Evolutionary conservation across 768 basidiomycete species (phyloP).

Genomic region (Mycena vitilis): DNA sequence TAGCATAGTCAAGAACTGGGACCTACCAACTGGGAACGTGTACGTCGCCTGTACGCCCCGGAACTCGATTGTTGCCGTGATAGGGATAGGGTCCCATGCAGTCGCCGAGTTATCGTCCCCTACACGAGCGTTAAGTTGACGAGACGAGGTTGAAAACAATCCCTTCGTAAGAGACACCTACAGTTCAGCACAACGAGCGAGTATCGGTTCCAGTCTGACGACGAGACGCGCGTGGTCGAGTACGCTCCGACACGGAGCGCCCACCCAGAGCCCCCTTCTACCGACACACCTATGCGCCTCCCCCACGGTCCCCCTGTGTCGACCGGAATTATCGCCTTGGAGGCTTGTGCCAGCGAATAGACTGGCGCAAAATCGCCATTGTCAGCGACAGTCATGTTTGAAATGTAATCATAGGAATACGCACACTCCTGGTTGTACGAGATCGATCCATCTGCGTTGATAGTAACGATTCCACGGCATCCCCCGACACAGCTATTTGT

Average conservation of each 20-base stretch:
- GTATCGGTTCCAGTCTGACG: slow-evolving; percentile 71
- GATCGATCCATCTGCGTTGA: slow-evolving; percentile 73
- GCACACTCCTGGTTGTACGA: slow-evolving; percentile 75
- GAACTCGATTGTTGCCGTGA: slow-evolving; percentile 73
- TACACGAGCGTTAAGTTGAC: slow-evolving; percentile 31
- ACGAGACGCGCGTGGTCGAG: slow-evolving; percentile 65
- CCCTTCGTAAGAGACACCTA: slow-evolving; percentile 40
- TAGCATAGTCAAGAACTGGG: no score
- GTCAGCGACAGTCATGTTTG: no score
- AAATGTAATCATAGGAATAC: background rate
- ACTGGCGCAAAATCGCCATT: slow-evolving; percentile 36
- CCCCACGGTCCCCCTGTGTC: slow-evolving; percentile 78
- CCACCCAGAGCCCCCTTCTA: slow-evolving; percentile 66
- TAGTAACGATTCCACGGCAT: slow-evolving; percentile 75
- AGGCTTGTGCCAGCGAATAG: slow-evolving; percentile 80
- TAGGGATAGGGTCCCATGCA: slow-evolving; percentile 64
- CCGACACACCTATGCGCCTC: slow-evolving; percentile 73
- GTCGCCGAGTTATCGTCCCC: slow-evolving; percentile 64
- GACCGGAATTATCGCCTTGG: slow-evolving; percentile 79
- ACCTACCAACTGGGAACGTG: no score
- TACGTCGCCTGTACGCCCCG: slow-evolving; percentile 71
- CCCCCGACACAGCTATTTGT: slow-evolving; percentile 73
- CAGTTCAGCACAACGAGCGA: slow-evolving; percentile 82
- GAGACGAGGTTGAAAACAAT: no score
- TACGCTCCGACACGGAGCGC: slow-evolving; percentile 74